A percentile compares a stretch with the other conserved stretches of the same genome.
Conservation (phyloP, 2,329 filamentous ascomycete genomes). For the Emergomyces pasteurianus region DNA sequence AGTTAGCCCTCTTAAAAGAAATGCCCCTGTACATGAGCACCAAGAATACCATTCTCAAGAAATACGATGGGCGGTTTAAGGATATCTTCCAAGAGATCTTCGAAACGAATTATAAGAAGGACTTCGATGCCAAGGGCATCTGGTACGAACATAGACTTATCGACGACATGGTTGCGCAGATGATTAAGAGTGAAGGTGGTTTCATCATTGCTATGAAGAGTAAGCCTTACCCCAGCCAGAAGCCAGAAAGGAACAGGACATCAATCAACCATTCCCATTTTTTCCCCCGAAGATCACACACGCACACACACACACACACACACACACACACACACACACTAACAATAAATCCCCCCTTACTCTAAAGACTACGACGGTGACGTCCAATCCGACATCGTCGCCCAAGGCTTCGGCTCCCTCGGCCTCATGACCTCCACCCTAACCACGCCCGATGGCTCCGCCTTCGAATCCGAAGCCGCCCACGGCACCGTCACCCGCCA, state of each 20-base stretch:
- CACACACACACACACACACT: background rate
- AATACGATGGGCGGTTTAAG: slow-evolving; percentile 98
- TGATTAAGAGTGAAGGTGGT: slow-evolving; percentile 96
- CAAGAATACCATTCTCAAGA: slow-evolving; percentile 99
- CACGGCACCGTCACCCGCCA: slow-evolving; percentile 97
- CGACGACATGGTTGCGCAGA: slow-evolving; percentile 99
- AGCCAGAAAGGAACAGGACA: too few relatives aligned
- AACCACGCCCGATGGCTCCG: slow-evolving; percentile 91
- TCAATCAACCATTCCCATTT: too few relatives aligned
- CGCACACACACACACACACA: background rate
- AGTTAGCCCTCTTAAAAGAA: slow-evolving; percentile 76
- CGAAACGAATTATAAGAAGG: slow-evolving; percentile 70
- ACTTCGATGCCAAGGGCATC: slow-evolving; percentile 83
- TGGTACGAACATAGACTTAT: slow-evolving; percentile 99
- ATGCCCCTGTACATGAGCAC: slow-evolving; percentile 99
- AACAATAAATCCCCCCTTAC: slow-evolving; percentile 12
- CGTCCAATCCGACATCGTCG: slow-evolving; percentile 96
- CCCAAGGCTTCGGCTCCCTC: slow-evolving; percentile 94
- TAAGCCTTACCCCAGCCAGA: too few relatives aligned
- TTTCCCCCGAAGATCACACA: background rate
- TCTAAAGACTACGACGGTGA: slow-evolving; percentile 96
- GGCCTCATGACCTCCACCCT: slow-evolving; percentile 98
- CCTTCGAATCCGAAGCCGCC: slow-evolving; percentile 93
- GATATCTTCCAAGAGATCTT: slow-evolving; percentile 98
- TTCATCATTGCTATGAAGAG: slow-evolving; percentile 98